These are phyloP conservation scores for Skeletonema tropicum DNA, from an alignment of 108 stramenopile species.

Conservation along the genomic window DNA sequence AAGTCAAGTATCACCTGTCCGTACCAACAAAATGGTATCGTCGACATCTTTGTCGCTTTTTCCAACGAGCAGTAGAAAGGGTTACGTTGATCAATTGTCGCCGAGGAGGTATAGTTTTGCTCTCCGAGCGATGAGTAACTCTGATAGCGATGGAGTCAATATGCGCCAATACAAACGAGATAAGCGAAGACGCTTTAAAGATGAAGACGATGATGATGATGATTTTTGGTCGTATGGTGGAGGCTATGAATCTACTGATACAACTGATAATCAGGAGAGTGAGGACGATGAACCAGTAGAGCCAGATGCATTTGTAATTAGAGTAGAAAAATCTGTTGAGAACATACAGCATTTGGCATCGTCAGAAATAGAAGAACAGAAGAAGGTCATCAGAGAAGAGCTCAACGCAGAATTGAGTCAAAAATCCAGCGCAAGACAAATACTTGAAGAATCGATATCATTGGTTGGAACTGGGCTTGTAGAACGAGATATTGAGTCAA, in stretches of 20 bases:
- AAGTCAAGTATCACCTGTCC: not conserved
- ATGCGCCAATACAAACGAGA: slow-evolving; percentile 12
- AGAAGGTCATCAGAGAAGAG: slow-evolving; percentile 5
- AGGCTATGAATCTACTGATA: not conserved
- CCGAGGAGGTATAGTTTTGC: slow-evolving; percentile 7
- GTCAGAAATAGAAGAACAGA: slow-evolving; percentile 1
- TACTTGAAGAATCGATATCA: slow-evolving; percentile 48
- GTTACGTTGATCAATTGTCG: not conserved
- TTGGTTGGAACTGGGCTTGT: slow-evolving; percentile 63
- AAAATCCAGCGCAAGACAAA: slow-evolving; percentile 25
- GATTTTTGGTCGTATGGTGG: slow-evolving; percentile 28
- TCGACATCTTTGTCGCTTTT: slow-evolving; percentile 13
- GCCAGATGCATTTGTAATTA: slow-evolving; percentile 16
- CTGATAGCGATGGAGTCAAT: slow-evolving; percentile 4
- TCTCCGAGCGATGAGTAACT: not conserved
- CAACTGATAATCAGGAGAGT: not conserved
- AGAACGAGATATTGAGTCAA: slow-evolving; percentile 68
- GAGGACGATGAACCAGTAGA: not conserved
- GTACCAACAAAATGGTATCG: not conserved
- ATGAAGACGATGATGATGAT: slow-evolving; percentile 45
- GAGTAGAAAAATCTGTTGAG: slow-evolving; percentile 36
- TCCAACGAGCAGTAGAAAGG: not conserved
- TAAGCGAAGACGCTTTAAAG: slow-evolving; percentile 23
- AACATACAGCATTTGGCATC: slow-evolving; percentile 16
- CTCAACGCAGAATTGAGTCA: slow-evolving; percentile 28